A percentile compares a stretch with the other conserved stretches of the same genome.
phyloP scores from a whole-genome alignment of 441 rosid species.

The Populus tomentosa region DNA sequence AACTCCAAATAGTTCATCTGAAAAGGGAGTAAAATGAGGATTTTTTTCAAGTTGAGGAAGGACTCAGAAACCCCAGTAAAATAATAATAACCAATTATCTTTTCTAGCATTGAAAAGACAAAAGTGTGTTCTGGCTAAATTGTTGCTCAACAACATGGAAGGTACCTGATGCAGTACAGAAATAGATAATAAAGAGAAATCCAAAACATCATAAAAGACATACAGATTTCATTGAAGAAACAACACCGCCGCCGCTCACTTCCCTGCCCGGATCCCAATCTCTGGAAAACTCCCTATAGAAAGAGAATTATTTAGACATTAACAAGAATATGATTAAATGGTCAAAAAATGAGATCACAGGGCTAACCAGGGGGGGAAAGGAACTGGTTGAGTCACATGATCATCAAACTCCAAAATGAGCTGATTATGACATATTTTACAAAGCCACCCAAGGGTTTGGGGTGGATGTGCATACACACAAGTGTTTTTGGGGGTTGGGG shows the following conservation, averaged over 20 bases:
- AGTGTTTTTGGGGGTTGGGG: not conserved
- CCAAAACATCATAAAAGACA: constrained; percentile 31
- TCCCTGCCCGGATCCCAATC: constrained; percentile 75
- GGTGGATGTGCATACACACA: not conserved
- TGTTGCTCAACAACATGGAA: constrained; percentile 10
- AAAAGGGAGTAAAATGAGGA: not conserved
- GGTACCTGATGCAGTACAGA: constrained; percentile 6
- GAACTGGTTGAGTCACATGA: not conserved
- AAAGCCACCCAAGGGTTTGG: not conserved
- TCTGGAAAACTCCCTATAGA: constrained; percentile 61
- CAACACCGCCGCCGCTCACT: constrained; percentile 53
- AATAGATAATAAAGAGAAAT: constrained; percentile 15
- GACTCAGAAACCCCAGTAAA: not conserved
- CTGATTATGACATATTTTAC: not conserved
- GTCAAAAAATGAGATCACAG: not conserved
- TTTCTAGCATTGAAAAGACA: not conserved
- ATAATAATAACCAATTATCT: not conserved
- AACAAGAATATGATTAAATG: not conserved
- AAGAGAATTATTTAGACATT: not conserved
- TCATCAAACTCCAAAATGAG: too few relatives aligned
- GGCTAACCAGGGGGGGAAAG: not conserved
- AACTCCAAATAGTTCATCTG: not conserved
- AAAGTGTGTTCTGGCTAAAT: constrained; percentile 16
- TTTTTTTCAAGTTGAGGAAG: not conserved
- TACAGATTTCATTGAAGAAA: constrained; percentile 75